phyloP scores from a whole-genome alignment of 352 stramenopile species.

The Globisporangium abappressorium region DNA sequence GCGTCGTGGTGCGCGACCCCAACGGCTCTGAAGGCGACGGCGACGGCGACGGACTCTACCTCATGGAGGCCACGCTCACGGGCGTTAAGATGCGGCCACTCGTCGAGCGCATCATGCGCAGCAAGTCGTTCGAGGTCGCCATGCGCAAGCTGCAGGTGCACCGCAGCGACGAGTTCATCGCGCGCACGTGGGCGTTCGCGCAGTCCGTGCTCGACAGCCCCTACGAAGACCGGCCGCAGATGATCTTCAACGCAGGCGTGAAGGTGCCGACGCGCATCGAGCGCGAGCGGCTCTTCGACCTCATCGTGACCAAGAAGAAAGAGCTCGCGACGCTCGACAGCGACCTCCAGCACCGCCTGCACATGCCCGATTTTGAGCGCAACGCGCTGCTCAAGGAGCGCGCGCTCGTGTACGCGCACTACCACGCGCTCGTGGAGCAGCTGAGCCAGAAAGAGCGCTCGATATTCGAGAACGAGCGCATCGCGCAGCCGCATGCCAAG shows the following conservation, averaged over 20 bases:
- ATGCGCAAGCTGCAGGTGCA: slow-evolving; percentile 74
- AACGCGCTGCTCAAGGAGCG: slow-evolving; percentile 61
- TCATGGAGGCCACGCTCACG: slow-evolving; percentile 72
- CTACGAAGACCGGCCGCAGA: slow-evolving; percentile 78
- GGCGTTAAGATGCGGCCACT: slow-evolving; percentile 84
- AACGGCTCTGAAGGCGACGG: neutral
- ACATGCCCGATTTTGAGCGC: slow-evolving; percentile 74
- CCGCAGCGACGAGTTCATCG: slow-evolving; percentile 57
- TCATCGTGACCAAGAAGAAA: slow-evolving; percentile 63
- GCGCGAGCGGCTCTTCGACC: slow-evolving; percentile 73
- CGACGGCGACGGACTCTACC: slow-evolving; percentile 42
- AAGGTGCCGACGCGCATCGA: slow-evolving; percentile 64
- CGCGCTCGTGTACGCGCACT: slow-evolving; percentile 43
- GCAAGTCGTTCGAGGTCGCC: slow-evolving; percentile 61
- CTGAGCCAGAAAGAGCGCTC: slow-evolving; percentile 67
- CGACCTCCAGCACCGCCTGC: slow-evolving; percentile 59
- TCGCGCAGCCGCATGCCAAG: slow-evolving; percentile 31
- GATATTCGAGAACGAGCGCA: slow-evolving; percentile 79
- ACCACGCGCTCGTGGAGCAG: slow-evolving; percentile 54
- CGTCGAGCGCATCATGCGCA: slow-evolving; percentile 70
- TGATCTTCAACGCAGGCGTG: slow-evolving; percentile 75
- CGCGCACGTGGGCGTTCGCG: slow-evolving; percentile 56
- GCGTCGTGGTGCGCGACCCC: slow-evolving; percentile 63
- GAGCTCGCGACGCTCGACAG: slow-evolving; percentile 53
- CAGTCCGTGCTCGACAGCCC: slow-evolving; percentile 53